A percentile compares a stretch with the other conserved stretches of the same genome.
Conservation (phyloP, 2,329 filamentous ascomycete genomes). For the Rutstroemia sp. region DNA sequence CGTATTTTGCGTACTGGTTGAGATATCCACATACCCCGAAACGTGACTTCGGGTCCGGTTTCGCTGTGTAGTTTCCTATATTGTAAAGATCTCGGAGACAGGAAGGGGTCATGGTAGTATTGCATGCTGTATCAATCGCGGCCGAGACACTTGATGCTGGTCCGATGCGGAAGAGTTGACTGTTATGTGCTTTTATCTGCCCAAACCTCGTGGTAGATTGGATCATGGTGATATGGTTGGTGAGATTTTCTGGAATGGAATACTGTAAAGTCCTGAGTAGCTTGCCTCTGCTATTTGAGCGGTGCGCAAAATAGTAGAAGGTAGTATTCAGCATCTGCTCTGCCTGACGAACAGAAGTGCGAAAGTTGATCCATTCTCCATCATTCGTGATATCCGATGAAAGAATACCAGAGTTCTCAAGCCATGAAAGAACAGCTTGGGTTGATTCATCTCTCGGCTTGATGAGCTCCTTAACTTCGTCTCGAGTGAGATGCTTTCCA, state of each 20-base stretch:
- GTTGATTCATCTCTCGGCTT: slow-evolving; percentile 43
- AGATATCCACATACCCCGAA: slow-evolving; percentile 52
- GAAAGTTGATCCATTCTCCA: slow-evolving; percentile 42
- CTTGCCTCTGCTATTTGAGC: slow-evolving; percentile 35
- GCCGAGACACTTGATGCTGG: slow-evolving; percentile 19
- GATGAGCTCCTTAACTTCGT: slow-evolving; percentile 45
- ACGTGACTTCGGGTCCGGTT: slow-evolving; percentile 40
- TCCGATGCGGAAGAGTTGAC: slow-evolving; percentile 21
- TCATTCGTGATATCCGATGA: slow-evolving; percentile 40
- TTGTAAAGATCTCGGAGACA: slow-evolving; percentile 31
- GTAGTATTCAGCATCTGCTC: slow-evolving; percentile 26
- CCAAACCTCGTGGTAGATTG: slow-evolving; percentile 44
- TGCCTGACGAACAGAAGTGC: slow-evolving; percentile 23
- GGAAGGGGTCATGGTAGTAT: slow-evolving; percentile 27
- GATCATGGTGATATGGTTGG: slow-evolving; percentile 33
- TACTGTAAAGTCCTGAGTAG: slow-evolving; percentile 42
- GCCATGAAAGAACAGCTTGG: slow-evolving; percentile 46
- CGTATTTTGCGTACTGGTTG: slow-evolving; percentile 21
- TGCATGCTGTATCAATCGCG: slow-evolving; percentile 20
- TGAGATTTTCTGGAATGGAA: slow-evolving; percentile 31
- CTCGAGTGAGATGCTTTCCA: slow-evolving; percentile 43
- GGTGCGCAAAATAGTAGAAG: slow-evolving; percentile 31
- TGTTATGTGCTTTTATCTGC: slow-evolving; percentile 18
- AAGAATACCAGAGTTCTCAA: slow-evolving; percentile 42
- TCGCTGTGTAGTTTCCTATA: slow-evolving; percentile 42